Conservation (phyloP, 2,329 filamentous ascomycete genomes). For the Neonectria coccinea region DNA sequence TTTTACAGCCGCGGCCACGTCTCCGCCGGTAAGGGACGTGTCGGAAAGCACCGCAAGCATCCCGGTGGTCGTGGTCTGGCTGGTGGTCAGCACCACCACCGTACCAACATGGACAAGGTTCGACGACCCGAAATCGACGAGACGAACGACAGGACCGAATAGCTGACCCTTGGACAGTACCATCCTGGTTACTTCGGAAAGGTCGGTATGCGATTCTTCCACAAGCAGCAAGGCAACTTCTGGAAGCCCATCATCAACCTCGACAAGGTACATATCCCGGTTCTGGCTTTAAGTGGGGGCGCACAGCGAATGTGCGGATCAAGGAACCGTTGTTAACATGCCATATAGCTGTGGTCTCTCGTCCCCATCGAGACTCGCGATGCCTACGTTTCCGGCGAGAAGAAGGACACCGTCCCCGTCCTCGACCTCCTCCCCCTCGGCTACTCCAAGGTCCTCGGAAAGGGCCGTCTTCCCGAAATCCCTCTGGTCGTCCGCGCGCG, state of each 20-base stretch:
- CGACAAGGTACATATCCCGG: slow-evolving; percentile 79
- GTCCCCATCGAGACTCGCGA: slow-evolving; percentile 94
- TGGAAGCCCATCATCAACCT: slow-evolving; percentile 99
- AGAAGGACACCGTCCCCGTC: slow-evolving; percentile 94
- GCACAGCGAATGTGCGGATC: slow-evolving; percentile 1
- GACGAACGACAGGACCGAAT: slow-evolving; percentile 26
- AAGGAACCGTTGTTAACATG: slow-evolving; percentile 44
- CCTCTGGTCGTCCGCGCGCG: slow-evolving; percentile 94
- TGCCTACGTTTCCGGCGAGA: slow-evolving; percentile 83
- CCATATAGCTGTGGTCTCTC: slow-evolving; percentile 86
- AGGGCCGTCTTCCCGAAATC: slow-evolving; percentile 93
- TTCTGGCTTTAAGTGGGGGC: slow-evolving; percentile 2
- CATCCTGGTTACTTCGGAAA: slow-evolving; percentile 99
- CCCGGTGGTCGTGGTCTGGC: slow-evolving; percentile 87
- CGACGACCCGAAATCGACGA: slow-evolving; percentile 65
- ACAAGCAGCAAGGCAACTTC: slow-evolving; percentile 94
- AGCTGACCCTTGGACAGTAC: slow-evolving; percentile 70
- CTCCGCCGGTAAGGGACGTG: slow-evolving; percentile 96
- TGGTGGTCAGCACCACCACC: slow-evolving; percentile 95
- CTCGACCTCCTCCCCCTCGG: slow-evolving; percentile 97
- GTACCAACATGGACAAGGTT: slow-evolving; percentile 77
- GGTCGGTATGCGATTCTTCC: slow-evolving; percentile 96
- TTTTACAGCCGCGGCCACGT: slow-evolving; percentile 89
- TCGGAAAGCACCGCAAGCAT: slow-evolving; percentile 98
- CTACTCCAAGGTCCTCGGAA: slow-evolving; percentile 99